phyloP scores from a whole-genome alignment of 129 eudicot genomes.

The Artemisia argyi region DNA sequence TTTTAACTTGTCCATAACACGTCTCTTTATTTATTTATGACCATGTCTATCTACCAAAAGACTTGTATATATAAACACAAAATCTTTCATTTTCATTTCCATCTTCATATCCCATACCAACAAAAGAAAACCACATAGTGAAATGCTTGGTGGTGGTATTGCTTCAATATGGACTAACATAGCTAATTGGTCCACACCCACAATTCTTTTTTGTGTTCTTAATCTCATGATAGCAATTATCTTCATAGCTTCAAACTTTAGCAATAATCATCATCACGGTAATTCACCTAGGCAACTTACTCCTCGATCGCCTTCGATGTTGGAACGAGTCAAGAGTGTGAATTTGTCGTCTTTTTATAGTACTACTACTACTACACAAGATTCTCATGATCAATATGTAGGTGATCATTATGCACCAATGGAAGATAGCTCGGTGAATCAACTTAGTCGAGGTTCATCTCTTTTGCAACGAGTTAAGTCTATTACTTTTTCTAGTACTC shows the following conservation, averaged over 20 bases:
- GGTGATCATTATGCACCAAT: no score
- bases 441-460: no score
- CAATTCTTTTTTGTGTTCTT: constrained; percentile 58
- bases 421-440: no score
- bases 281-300: constrained; percentile 24
- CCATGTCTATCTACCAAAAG: no score
- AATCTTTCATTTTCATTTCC: not conserved
- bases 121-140: not conserved
- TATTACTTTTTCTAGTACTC: constrained; percentile 16
- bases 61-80: not conserved
- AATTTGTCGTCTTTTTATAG: constrained; percentile 34
- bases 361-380: not conserved
- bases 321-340: constrained; percentile 52
- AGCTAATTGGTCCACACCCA: constrained; percentile 51
- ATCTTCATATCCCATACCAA: not conserved
- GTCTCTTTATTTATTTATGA: not conserved
- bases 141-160: constrained; percentile 8
- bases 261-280: not conserved
- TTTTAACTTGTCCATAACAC: constrained; percentile 17
- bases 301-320: constrained; percentile 36
- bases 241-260: constrained; percentile 46
- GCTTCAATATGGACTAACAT: constrained; percentile 33
- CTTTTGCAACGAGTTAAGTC: constrained; percentile 42
- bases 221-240: constrained; percentile 58
- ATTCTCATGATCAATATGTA: no score